Percentiles rank a stretch among this genome's conserved stretches.
phyloP scores from a whole-genome alignment of 441 rosid species.

The Brassica balearica region DNA sequence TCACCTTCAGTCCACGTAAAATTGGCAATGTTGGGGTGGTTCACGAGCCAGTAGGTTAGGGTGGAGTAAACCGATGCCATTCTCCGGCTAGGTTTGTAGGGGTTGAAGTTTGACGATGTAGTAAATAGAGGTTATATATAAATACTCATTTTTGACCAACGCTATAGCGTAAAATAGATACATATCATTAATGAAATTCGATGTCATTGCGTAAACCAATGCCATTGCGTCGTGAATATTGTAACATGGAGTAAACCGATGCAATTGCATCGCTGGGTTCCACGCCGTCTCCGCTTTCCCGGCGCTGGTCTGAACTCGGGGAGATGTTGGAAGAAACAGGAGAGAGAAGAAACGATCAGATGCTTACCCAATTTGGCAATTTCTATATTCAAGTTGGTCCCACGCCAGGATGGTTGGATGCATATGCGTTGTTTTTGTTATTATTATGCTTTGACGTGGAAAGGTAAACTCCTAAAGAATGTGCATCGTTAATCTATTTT shows the following conservation, averaged over 20 bases:
- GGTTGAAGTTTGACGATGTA: not conserved
- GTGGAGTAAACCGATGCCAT: slow-evolving; percentile 38
- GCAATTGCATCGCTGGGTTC: slow-evolving; percentile 8
- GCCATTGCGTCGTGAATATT: slow-evolving; percentile 3
- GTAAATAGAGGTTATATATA: not conserved
- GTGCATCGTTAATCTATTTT: slow-evolving; percentile 5
- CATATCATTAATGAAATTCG: not conserved
- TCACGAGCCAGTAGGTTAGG: slow-evolving; percentile 63
- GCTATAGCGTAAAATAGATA: not conserved
- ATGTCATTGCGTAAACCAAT: slow-evolving; percentile 12
- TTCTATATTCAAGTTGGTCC: not conserved
- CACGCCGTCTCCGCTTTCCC: slow-evolving; percentile 29
- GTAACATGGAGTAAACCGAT: slow-evolving; percentile 21
- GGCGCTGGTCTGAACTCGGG: slow-evolving; percentile 9
- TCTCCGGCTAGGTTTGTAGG: not conserved
- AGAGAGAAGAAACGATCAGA: not conserved
- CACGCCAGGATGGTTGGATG: not conserved
- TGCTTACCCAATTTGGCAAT: not conserved
- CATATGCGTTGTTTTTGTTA: not conserved
- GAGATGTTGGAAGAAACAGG: slow-evolving; percentile 1
- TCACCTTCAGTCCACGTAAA: slow-evolving; percentile 67
- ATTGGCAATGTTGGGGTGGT: slow-evolving; percentile 64
- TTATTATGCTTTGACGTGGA: slow-evolving; percentile 16
- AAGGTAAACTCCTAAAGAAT: slow-evolving; percentile 17
- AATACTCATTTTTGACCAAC: not conserved